These are phyloP conservation scores for Sodiomyces alkalinus DNA, from an alignment of 2,329 filamentous ascomycete species.

Conservation along the genomic window DNA sequence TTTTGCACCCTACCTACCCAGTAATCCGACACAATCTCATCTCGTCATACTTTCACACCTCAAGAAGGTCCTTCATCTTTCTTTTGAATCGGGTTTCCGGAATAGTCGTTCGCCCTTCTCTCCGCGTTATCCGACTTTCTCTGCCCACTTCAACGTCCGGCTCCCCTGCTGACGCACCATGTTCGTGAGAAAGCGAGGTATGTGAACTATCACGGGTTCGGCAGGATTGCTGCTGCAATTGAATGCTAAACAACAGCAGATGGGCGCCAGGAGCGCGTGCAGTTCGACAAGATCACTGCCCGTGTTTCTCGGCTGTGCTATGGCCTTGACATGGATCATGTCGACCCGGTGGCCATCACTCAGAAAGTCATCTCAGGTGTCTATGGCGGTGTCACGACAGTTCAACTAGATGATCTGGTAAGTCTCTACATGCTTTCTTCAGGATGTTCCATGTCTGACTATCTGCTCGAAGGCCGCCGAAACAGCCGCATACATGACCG, in stretches of 20 bases:
- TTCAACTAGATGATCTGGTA: slow-evolving; percentile 94
- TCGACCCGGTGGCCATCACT: slow-evolving; percentile 94
- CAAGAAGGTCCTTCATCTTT: no score
- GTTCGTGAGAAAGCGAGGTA: slow-evolving; percentile 51
- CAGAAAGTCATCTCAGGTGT: slow-evolving; percentile 99
- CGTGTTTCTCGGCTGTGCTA: slow-evolving; percentile 97
- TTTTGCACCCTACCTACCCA: no score
- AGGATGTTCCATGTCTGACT: slow-evolving; percentile 6
- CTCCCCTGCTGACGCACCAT: no score
- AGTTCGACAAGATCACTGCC: slow-evolving; percentile 99
- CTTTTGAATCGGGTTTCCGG: no score
- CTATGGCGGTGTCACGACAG: slow-evolving; percentile 92
- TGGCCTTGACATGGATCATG: slow-evolving; percentile 83
- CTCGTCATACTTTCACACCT: no score
- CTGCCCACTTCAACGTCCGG: slow-evolving; percentile 10
- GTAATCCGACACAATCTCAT: no score
- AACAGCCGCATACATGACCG: slow-evolving; percentile 98
- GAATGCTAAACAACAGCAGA: slow-evolving; percentile 35
- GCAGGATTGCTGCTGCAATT: no score
- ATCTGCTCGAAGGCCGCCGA: slow-evolving; percentile 61
- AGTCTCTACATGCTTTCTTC: slow-evolving; percentile 22
- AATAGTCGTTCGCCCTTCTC: slow-evolving; percentile 9
- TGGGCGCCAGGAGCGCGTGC: slow-evolving; percentile 98
- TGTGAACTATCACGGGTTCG: slow-evolving; percentile 12
- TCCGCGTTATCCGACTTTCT: slow-evolving; percentile 6